These are phyloP conservation scores for Penicillium sp. DNA, from an alignment of 2,329 filamentous ascomycete genomes.

Conservation along the genomic window DNA sequence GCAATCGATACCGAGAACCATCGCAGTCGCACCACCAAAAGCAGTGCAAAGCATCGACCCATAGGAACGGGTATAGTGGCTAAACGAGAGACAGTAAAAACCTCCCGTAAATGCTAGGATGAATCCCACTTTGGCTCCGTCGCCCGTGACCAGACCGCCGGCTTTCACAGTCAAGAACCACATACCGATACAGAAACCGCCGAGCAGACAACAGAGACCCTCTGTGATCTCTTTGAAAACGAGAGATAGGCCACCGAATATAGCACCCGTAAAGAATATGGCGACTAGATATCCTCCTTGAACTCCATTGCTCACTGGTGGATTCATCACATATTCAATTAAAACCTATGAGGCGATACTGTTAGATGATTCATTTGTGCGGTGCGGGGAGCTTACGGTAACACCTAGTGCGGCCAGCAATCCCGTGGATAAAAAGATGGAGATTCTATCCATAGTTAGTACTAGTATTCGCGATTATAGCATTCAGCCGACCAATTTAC, in stretches of 20 bases:
- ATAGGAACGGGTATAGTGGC: slow-evolving; percentile 74
- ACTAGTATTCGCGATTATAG: neutral
- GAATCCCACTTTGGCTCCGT: slow-evolving; percentile 68
- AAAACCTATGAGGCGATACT: slow-evolving; percentile 53
- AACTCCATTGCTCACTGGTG: slow-evolving; percentile 70
- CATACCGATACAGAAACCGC: slow-evolving; percentile 84
- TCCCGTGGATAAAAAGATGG: slow-evolving; percentile 77
- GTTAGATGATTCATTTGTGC: neutral
- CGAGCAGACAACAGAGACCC: slow-evolving; percentile 82
- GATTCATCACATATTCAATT: slow-evolving; percentile 84
- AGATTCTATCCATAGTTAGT: slow-evolving; percentile 50
- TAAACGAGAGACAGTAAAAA: slow-evolving; percentile 75
- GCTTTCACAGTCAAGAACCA: slow-evolving; percentile 80
- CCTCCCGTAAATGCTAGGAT: slow-evolving; percentile 71
- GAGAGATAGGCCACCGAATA: slow-evolving; percentile 72
- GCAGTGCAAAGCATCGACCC: slow-evolving; percentile 74
- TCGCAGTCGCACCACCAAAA: slow-evolving; percentile 76
- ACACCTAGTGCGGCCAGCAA: slow-evolving; percentile 73
- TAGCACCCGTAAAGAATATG: slow-evolving; percentile 67
- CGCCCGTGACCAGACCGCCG: slow-evolving; percentile 70
- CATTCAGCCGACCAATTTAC: slow-evolving; percentile 31
- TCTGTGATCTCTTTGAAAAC: slow-evolving; percentile 83
- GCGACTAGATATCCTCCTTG: slow-evolving; percentile 89
- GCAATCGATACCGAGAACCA: slow-evolving; percentile 85
- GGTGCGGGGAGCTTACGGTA: slow-evolving; percentile 47